Evolutionary conservation across 192 early-diverging fungal species (phyloP).

Genomic region (Helicostylum pulchrum): DNA sequence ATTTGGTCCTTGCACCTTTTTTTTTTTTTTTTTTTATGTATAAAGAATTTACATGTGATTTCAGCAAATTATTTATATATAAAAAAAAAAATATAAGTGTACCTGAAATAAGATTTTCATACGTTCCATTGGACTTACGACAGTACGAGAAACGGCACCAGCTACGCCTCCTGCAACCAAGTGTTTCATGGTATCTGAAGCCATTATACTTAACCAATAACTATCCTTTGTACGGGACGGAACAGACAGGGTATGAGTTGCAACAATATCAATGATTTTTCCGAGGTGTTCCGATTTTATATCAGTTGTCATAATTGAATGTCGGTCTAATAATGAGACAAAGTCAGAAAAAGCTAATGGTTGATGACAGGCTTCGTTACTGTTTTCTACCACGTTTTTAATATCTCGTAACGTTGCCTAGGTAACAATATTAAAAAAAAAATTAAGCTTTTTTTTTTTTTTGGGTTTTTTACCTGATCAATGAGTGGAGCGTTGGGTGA

Average conservation of each 20-base stretch:
- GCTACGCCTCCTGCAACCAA: conserved; percentile 74
- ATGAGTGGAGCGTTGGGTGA: conserved; percentile 35
- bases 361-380: background rate
- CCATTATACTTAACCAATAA: conserved; percentile 30
- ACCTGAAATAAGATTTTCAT: conserved; percentile 88
- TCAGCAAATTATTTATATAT: conserved; percentile 1
- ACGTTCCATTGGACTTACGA: conserved; percentile 76
- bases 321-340: conserved; percentile 9
- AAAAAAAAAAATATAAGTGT: conserved; percentile 20
- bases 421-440: background rate
- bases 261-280: conserved; percentile 20
- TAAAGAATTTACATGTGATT: conserved; percentile 14
- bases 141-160: conserved; percentile 74
- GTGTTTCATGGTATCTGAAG: conserved; percentile 67
- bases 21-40: background rate
- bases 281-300: conserved; percentile 20
- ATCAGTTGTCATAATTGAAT: conserved; percentile 12
- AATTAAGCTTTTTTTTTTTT: background rate
- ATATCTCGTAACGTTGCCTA: conserved; percentile 9
- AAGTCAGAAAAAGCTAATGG: conserved; percentile 20
- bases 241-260: conserved; percentile 13
- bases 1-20: conserved; percentile 56
- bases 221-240: background rate
- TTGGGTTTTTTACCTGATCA: conserved; percentile 38
- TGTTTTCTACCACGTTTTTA: conserved; percentile 10